phyloP scores from a whole-genome alignment of 257 asterid species.

The Voacanga thouarsii region DNA sequence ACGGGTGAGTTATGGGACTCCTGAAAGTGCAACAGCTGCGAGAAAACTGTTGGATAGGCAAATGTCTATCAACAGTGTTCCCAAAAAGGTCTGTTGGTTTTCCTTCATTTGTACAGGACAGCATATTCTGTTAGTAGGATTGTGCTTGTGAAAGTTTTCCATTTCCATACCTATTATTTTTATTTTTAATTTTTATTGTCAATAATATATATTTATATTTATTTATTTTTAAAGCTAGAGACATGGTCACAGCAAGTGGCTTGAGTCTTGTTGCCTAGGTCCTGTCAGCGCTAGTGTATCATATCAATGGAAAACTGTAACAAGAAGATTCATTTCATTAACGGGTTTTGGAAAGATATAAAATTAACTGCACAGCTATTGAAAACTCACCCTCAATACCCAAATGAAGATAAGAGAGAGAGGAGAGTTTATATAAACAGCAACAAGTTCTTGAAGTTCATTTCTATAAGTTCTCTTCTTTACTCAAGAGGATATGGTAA shows the following conservation, averaged over 20 bases:
- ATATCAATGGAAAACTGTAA: not conserved
- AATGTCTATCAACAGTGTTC: conserved; percentile 90
- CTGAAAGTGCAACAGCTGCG: conserved; percentile 98
- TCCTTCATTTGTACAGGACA: not conserved
- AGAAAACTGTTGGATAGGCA: conserved; percentile 95
- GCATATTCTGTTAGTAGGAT: not conserved
- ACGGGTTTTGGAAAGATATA: not conserved
- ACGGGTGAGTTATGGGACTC: conserved; percentile 97
- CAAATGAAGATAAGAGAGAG: no score
- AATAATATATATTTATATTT: no score
- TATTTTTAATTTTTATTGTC: no score
- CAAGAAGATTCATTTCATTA: not conserved
- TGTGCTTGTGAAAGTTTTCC: not conserved
- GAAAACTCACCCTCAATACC: not conserved
- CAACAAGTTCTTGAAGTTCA: not conserved
- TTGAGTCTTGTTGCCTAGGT: not conserved
- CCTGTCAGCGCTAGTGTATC: not conserved
- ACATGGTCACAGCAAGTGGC: not conserved
- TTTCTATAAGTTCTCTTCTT: not conserved
- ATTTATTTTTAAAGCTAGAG: not conserved
- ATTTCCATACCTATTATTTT: not conserved
- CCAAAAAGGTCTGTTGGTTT: conserved; percentile 67
- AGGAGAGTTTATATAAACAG: not conserved
- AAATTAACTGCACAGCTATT: not conserved
- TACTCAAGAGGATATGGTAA: not conserved